These are phyloP conservation scores for Fusarium sp. DNA, from an alignment of 2,329 filamentous ascomycete genomes.

Conservation along the genomic window DNA sequence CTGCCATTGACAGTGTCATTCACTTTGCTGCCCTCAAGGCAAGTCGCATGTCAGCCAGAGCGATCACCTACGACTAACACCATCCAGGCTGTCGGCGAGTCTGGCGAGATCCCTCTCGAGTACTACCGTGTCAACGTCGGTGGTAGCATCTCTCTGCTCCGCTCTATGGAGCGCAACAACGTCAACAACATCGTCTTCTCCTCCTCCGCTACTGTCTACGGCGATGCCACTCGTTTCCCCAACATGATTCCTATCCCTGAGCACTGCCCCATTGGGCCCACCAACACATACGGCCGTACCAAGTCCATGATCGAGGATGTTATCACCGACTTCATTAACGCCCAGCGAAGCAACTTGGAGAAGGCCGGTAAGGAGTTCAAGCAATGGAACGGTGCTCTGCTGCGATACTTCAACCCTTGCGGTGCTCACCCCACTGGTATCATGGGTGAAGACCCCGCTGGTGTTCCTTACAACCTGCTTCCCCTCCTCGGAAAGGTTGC, in stretches of 20 bases:
- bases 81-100: slow-evolving; percentile 91
- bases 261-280: slow-evolving; percentile 92
- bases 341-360: slow-evolving; percentile 81
- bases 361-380: slow-evolving; percentile 80
- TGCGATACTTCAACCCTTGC: slow-evolving; percentile 98
- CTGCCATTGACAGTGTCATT: slow-evolving; percentile 96
- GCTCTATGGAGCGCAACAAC: slow-evolving; percentile 86
- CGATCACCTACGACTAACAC: slow-evolving; percentile 12
- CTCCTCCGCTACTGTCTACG: slow-evolving; percentile 96
- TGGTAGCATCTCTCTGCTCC: slow-evolving; percentile 86
- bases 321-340: slow-evolving; percentile 89
- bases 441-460: slow-evolving; percentile 98
- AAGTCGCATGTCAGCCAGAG: slow-evolving; percentile 36
- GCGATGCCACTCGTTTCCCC: slow-evolving; percentile 92
- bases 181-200: slow-evolving; percentile 99
- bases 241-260: slow-evolving; percentile 99
- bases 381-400: slow-evolving; percentile 90
- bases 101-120: slow-evolving; percentile 89
- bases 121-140: slow-evolving; percentile 98
- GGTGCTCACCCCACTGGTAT: slow-evolving; percentile 94
- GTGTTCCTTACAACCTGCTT: slow-evolving; percentile 93
- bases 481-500: slow-evolving; percentile 95
- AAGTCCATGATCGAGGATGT: slow-evolving; percentile 92
- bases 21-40: slow-evolving; percentile 98
- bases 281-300: slow-evolving; percentile 97